Base-by-base conservation (phyloP, 306 rosid species). In the Prunus mongolica region DNA sequence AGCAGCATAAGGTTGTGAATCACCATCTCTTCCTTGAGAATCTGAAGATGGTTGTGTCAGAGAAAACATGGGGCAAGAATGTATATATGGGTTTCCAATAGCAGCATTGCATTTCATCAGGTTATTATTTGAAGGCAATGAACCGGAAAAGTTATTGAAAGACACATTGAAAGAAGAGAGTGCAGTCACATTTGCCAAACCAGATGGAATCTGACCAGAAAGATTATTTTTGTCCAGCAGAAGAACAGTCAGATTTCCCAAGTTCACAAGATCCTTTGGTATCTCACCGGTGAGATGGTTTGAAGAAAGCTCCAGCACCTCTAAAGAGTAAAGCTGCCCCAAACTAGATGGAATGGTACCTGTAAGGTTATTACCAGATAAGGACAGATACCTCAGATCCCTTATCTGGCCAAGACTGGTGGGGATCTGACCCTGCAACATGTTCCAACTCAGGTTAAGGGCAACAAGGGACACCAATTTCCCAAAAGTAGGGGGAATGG, bases 71-170 rank as follows among this genome's bases (percentile, higher is more conserved):
- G 19, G 89, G 72, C 98, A 93, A 34, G 98, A 74, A 19, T 60
- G 71, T 27, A 93, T 20, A 76, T 71, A 65, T 6, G 93, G 97
- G 82, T 93, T 93, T 54, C 98, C 97, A 41, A 93, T 76, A 79
- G 92, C 97, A 85, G 84, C 83, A 76, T 82, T 87, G 82, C 98
- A 93, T 47, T 88, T 93, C 73, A 90, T 82, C 82, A 82, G 79
- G 78, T 81, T 84, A 72, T 84, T 87, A 75, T 86, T 77, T 14
- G 79, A 81, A 6, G 98, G 97, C 74, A 93, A 77, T 15, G 86
- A 89, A 58, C 98, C 98, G 61, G 98, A 91, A 75, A 93, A 75
- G 87, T 93, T 91, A 78, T 93, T 93, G 97, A 86, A 93, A 16
- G 98, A 91, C 82, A 93, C 93, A 63, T 91, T 91, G 74, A 93